Evolutionary conservation across 805 yeast species (phyloP).

Genomic region (Candida michaelii): DNA sequence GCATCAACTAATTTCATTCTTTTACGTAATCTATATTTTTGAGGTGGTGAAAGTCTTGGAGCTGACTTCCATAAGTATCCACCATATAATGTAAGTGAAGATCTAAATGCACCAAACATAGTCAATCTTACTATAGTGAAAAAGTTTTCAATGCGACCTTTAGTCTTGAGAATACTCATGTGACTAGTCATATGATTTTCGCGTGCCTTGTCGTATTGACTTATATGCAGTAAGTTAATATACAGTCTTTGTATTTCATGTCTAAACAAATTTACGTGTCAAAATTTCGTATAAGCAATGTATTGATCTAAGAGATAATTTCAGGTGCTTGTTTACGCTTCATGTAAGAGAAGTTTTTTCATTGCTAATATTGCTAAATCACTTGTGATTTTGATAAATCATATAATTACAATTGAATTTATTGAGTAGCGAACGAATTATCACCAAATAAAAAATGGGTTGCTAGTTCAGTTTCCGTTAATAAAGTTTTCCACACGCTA

Average conservation of each 20-base stretch:
- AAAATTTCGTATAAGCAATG: background rate
- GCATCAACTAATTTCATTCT: conserved; percentile 81
- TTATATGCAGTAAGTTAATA: background rate
- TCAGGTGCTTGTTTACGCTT: background rate
- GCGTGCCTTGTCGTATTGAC: background rate
- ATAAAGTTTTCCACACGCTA: background rate
- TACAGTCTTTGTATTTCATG: background rate
- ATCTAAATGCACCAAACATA: conserved; percentile 75
- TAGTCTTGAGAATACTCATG: background rate
- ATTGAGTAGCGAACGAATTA: too few relatives aligned
- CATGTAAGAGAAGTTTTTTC: background rate
- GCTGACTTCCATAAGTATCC: conserved; percentile 71
- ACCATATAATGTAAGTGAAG: conserved; percentile 56
- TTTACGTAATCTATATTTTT: conserved; percentile 80
- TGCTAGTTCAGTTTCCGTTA: background rate
- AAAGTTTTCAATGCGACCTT: conserved; percentile 10
- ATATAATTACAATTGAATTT: too few relatives aligned
- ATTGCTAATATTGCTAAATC: background rate
- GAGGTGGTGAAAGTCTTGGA: conserved; percentile 63
- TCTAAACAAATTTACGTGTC: background rate
- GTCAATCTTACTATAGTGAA: background rate
- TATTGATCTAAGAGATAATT: background rate
- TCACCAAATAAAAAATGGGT: too few relatives aligned
- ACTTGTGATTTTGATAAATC: too few relatives aligned
- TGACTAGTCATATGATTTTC: background rate